Evolutionary conservation across 371 early-diverging fungal genomes (phyloP), one percentile per base, ranked within the genome.

Genomic region (Mucor sp.): DNA sequence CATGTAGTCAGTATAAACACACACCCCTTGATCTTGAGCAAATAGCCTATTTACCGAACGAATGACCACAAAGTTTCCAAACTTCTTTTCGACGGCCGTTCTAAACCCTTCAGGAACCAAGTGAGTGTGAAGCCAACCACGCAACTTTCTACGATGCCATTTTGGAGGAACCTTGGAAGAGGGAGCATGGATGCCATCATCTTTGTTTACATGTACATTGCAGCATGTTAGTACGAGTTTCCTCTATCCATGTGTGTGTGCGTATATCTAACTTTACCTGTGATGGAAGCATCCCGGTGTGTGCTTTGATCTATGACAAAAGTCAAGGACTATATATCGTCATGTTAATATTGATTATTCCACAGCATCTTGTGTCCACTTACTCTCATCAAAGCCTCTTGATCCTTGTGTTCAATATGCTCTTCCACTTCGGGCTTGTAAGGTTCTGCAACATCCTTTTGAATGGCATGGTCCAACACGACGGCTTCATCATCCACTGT

Each of bases 51-150:
- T 37, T 76, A 80, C 84, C 78, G 75, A 65, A 25, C 85, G 79
- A 35, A 76, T 37, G 14, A 85, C 56, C 4, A 85, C 77, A 74
- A 81, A 85, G 60, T 78, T 80, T 17, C 85, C 85, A 53, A 68
- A 81, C 12, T 73, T 76, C 30, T 81, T 74, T 50, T 82, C 82
- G 25, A 80, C 75, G 6, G 81, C 77, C 3, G 70, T 14, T 69
- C 70, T 75, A 53, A 78, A 66, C 17, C 68, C 61, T 39, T 74
- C 68, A 60, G 78, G 75, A 9, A 71, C 60, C 33, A 78, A 53
- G 44, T 78, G 75, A 19, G 19, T 23, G 62, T 74, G 73, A 17
- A 73, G 32, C 78, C 78, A 78, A 7, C 71, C 70, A 12, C 67
- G 61, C 17, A 78, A 11, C 43, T 73, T 74, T 21, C 73, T 63